Evolutionary conservation across 2,329 filamentous ascomycete genomes (phyloP).

Genomic region (Paecilomyces niveus): DNA sequence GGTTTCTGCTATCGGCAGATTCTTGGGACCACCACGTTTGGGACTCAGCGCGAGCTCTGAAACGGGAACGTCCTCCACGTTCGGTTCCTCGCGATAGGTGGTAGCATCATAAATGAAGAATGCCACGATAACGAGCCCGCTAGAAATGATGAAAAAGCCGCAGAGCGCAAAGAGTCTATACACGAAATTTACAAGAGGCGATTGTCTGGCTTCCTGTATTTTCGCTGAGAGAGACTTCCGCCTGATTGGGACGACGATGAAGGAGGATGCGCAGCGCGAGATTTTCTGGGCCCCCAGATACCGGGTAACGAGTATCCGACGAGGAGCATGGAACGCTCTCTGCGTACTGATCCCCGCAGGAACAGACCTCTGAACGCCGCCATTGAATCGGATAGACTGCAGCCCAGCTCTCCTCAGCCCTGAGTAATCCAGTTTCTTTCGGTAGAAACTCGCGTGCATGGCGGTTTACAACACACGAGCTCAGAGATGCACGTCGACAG

Average conservation of each 20-base stretch:
- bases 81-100: slow-evolving; percentile 71
- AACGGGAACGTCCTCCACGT: slow-evolving; percentile 68
- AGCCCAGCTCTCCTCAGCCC: slow-evolving; percentile 20
- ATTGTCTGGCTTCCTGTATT: slow-evolving; percentile 9
- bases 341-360: slow-evolving; percentile 8
- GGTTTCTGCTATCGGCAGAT: slow-evolving; percentile 81
- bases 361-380: slow-evolving; percentile 6
- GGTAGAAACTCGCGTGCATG: slow-evolving; percentile 26
- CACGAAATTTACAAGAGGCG: slow-evolving; percentile 45
- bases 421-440: slow-evolving; percentile 20
- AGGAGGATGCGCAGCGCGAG: slow-evolving; percentile 12
- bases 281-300: slow-evolving; percentile 8
- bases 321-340: slow-evolving; percentile 16
- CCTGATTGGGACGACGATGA: slow-evolving; percentile 19
- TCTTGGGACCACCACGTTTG: slow-evolving; percentile 81
- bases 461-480: slow-evolving; percentile 4
- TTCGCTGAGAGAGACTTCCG: slow-evolving; percentile 22
- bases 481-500: slow-evolving; percentile 1
- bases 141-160: slow-evolving; percentile 67
- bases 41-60: slow-evolving; percentile 77
- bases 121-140: slow-evolving; percentile 62
- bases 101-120: slow-evolving; percentile 94
- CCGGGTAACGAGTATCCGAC: slow-evolving; percentile 14
- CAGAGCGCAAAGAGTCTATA: slow-evolving; percentile 65
- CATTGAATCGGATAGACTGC: slow-evolving; percentile 14